Conservation (phyloP, 768 basidiomycete species). For the Exidia glandulosa region DNA sequence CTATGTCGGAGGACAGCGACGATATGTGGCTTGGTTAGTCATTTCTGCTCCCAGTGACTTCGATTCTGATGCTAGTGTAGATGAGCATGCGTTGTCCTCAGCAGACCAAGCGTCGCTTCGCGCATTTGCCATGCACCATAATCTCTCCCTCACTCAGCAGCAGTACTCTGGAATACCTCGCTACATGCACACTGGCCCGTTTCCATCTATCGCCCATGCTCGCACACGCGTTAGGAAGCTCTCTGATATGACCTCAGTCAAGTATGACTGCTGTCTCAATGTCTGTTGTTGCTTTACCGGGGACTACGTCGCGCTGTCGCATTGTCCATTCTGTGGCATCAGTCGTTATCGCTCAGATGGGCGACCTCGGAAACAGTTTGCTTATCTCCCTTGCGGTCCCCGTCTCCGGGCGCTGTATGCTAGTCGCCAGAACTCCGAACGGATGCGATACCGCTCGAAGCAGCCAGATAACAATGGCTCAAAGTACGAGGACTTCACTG, state of each 20-base stretch:
- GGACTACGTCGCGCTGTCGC: slow-evolving; percentile 12
- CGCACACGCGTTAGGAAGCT: slow-evolving; percentile 18
- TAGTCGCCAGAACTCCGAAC: slow-evolving; percentile 10
- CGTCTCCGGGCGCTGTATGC: slow-evolving; percentile 20
- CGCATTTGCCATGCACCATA: background rate
- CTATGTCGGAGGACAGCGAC: background rate
- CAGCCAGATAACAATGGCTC: background rate
- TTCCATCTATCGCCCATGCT: slow-evolving; percentile 15
- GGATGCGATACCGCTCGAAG: background rate
- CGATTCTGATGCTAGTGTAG: background rate
- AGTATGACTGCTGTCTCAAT: slow-evolving; percentile 32
- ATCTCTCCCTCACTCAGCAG: background rate
- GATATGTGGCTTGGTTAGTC: background rate
- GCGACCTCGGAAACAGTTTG: slow-evolving; percentile 18
- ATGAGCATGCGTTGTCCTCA: background rate
- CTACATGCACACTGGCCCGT: slow-evolving; percentile 17
- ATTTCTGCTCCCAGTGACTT: background rate
- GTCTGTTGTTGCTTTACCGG: slow-evolving; percentile 31
- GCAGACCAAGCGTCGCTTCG: background rate
- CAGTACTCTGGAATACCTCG: background rate
- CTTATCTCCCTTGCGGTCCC: slow-evolving; percentile 30
- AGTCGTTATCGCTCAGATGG: slow-evolving; percentile 13
- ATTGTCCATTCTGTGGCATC: slow-evolving; percentile 27
- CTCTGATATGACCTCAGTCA: slow-evolving; percentile 20
- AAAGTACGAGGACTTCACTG: background rate